phyloP scores from a whole-genome alignment of 345 rosid species.

The Salix suchowensis region DNA sequence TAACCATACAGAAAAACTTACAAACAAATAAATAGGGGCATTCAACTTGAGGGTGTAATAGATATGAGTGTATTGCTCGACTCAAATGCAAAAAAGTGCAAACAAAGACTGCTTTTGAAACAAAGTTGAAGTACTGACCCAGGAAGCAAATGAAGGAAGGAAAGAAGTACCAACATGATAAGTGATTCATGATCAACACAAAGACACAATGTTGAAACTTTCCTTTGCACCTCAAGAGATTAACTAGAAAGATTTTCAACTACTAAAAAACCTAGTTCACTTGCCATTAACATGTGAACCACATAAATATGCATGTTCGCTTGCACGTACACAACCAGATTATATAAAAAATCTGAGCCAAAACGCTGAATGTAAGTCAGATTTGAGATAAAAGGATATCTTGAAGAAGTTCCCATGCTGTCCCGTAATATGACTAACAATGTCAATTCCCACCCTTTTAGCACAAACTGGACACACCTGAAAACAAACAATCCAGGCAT shows the following conservation, averaged over 20 bases:
- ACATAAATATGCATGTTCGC: background rate
- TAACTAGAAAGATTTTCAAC: background rate
- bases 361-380: background rate
- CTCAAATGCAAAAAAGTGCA: background rate
- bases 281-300: background rate
- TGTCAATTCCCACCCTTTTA: conserved; percentile 62
- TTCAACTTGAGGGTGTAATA: too few species aligned
- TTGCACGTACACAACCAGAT: background rate
- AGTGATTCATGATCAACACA: background rate
- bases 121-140: too few species aligned
- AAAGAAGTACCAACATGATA: background rate
- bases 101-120: background rate
- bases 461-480: conserved; percentile 80
- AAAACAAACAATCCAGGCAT: conserved; percentile 16
- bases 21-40: background rate
- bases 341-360: background rate
- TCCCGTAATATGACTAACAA: conserved; percentile 64
- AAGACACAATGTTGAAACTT: background rate
- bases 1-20: background rate
- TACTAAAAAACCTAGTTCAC: background rate
- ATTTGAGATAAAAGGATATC: conserved; percentile 54
- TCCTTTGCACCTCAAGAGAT: background rate
- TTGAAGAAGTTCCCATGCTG: conserved; percentile 69
- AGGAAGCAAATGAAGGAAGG: background rate
- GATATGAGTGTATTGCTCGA: background rate